Conservation (phyloP, 441 rosid genomes). For the Euphorbia corollata region DNA sequence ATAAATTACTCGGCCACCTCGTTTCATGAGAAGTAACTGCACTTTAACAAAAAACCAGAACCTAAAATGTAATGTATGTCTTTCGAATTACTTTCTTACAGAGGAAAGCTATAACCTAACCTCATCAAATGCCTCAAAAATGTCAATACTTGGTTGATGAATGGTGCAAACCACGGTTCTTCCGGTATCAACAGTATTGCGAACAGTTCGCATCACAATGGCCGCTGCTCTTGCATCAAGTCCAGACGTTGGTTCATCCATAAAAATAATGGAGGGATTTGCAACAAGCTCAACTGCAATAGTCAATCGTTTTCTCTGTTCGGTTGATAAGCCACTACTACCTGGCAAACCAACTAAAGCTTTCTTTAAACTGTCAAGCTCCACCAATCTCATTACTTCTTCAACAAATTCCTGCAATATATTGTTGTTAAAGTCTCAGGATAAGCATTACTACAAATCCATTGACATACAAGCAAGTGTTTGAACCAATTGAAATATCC, state of each 20-base stretch:
- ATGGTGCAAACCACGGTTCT: conserved; percentile 93
- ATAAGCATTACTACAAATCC: conserved; percentile 4
- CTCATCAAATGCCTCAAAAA: conserved; percentile 95
- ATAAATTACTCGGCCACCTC: conserved; percentile 86
- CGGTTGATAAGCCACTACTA: conserved; percentile 77
- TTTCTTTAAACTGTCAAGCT: conserved; percentile 60
- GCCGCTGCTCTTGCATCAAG: conserved; percentile 98
- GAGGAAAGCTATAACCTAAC: conserved; percentile 27
- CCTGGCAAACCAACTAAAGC: conserved; percentile 89
- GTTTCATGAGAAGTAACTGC: conserved; percentile 92
- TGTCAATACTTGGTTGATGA: conserved; percentile 91
- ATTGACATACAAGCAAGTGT: conserved; percentile 1
- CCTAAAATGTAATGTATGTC: not conserved
- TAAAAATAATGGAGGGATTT: conserved; percentile 86
- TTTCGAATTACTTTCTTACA: conserved; percentile 6
- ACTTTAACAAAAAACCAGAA: conserved; percentile 12
- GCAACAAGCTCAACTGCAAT: conserved; percentile 97
- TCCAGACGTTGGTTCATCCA: conserved; percentile 99
- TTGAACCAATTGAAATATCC: not conserved
- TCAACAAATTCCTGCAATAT: conserved; percentile 76
- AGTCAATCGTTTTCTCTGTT: conserved; percentile 85
- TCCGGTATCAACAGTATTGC: conserved; percentile 94
- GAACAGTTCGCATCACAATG: conserved; percentile 92
- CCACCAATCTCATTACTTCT: conserved; percentile 88
- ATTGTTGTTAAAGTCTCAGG: conserved; percentile 14